Evolutionary conservation across 2,329 filamentous ascomycete genomes (phyloP).

Genomic region (Escovopsis sp.): DNA sequence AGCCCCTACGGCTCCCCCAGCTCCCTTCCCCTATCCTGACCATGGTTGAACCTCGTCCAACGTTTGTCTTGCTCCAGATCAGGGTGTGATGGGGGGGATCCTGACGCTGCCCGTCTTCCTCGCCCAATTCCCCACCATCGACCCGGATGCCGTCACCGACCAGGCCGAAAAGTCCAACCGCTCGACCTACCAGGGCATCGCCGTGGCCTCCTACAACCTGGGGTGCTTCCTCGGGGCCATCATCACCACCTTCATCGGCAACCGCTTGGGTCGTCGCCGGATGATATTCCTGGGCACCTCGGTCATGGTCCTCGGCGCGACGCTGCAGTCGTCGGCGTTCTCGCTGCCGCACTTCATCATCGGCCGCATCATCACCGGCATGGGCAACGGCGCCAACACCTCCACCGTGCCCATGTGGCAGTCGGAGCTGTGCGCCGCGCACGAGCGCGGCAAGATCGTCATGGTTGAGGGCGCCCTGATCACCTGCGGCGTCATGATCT

Average conservation of each 20-base stretch:
- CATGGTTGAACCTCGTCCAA: neutral
- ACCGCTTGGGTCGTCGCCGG: constrained; percentile 42
- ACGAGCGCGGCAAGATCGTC: constrained; percentile 45
- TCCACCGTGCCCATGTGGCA: constrained; percentile 47
- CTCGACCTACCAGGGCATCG: constrained; percentile 38
- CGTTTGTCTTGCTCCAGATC: constrained; percentile 32
- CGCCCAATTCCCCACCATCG: constrained; percentile 38
- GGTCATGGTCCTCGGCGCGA: constrained; percentile 43
- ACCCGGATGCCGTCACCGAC: constrained; percentile 26
- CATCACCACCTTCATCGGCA: constrained; percentile 51
- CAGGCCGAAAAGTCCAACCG: constrained; percentile 23
- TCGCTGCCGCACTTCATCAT: constrained; percentile 40
- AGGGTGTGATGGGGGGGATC: constrained; percentile 63
- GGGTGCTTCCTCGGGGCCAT: constrained; percentile 50
- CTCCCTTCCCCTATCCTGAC: neutral
- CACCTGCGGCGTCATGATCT: constrained; percentile 40
- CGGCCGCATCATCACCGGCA: constrained; percentile 43
- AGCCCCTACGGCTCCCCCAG: no score
- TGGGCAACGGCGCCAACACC: constrained; percentile 42
- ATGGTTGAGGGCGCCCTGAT: constrained; percentile 47
- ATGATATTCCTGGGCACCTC: constrained; percentile 45
- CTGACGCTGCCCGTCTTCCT: constrained; percentile 51
- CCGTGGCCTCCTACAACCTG: constrained; percentile 42
- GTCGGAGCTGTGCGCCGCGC: constrained; percentile 40
- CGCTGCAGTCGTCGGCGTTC: constrained; percentile 43